A percentile compares a stretch with the other conserved stretches of the same genome.
Evolutionary conservation across 1,284 basidiomycete species (phyloP).

Genomic region (Irpex rosettiformis): DNA sequence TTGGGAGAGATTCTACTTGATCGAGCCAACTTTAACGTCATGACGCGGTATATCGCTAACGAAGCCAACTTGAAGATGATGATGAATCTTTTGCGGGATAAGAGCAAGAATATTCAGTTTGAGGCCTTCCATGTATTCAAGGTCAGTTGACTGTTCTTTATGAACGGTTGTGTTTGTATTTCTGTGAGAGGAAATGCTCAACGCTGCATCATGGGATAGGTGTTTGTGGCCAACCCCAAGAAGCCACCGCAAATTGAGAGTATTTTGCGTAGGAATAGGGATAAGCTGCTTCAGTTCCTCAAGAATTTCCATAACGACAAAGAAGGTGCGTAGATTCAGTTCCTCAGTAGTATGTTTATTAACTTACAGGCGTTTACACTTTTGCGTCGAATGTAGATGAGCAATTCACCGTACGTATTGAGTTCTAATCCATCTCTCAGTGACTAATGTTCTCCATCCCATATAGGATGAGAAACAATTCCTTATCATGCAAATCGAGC

Average conservation of each 20-base stretch:
- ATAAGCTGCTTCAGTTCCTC: slow-evolving; percentile 88
- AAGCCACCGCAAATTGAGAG: slow-evolving; percentile 93
- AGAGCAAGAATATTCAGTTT: slow-evolving; percentile 99
- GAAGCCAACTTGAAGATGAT: slow-evolving; percentile 98
- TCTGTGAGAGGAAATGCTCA: not conserved
- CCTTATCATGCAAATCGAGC: slow-evolving; percentile 87
- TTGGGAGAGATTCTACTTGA: slow-evolving; percentile 97
- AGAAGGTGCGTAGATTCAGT: slow-evolving; percentile 59
- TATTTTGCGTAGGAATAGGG: slow-evolving; percentile 92
- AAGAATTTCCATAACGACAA: slow-evolving; percentile 97
- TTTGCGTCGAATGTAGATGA: slow-evolving; percentile 58
- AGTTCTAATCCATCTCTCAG: not conserved
- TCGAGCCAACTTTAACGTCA: slow-evolving; percentile 95
- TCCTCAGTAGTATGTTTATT: not conserved
- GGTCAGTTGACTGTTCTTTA: slow-evolving; percentile 42
- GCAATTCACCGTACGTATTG: slow-evolving; percentile 74
- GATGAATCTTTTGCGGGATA: slow-evolving; percentile 98
- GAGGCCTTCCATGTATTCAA: slow-evolving; percentile 99
- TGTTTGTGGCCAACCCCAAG: slow-evolving; percentile 99
- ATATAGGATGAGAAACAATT: slow-evolving; percentile 94
- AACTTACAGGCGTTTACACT: not conserved
- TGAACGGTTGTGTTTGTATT: not conserved
- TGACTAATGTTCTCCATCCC: too few relatives aligned
- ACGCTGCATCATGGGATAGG: slow-evolving; percentile 40
- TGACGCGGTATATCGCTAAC: slow-evolving; percentile 96